phyloP scores from a whole-genome alignment of 1,139 yeast species.

The Pichia sp. region DNA sequence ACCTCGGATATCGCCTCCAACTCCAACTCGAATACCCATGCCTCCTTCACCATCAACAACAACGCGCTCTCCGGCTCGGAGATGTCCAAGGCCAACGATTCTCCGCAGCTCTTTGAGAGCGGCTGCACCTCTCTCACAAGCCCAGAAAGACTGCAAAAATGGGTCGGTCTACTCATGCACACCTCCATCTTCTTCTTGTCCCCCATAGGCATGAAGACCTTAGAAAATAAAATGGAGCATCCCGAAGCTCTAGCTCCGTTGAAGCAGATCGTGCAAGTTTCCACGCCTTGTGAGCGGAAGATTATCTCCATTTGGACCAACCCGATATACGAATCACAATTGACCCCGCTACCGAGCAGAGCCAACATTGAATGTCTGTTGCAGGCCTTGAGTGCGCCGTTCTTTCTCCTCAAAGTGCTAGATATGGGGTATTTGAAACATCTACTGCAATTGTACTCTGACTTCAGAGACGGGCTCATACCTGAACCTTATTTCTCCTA shows the following conservation, averaged over 20 bases:
- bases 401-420: constrained; percentile 8
- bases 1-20: background rate
- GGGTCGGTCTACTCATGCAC: constrained; percentile 19
- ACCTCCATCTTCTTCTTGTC: constrained; percentile 39
- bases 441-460: constrained; percentile 22
- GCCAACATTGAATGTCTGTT: constrained; percentile 21
- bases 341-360: constrained; percentile 32
- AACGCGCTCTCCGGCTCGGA: background rate
- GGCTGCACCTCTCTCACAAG: background rate
- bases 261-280: constrained; percentile 22
- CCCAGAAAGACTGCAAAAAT: constrained; percentile 11
- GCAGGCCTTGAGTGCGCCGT: constrained; percentile 1
- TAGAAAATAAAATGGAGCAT: constrained; percentile 35
- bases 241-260: constrained; percentile 24
- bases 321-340: constrained; percentile 27
- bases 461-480: constrained; percentile 25
- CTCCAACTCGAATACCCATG: background rate
- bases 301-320: constrained; percentile 31
- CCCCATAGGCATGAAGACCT: constrained; percentile 39
- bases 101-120: background rate
- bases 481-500: constrained; percentile 24
- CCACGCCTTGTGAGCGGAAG: constrained; percentile 23
- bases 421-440: constrained; percentile 12
- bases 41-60: background rate
- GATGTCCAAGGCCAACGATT: background rate